Conservation (phyloP, 441 rosid genomes). For the Brassica hybrid region DNA sequence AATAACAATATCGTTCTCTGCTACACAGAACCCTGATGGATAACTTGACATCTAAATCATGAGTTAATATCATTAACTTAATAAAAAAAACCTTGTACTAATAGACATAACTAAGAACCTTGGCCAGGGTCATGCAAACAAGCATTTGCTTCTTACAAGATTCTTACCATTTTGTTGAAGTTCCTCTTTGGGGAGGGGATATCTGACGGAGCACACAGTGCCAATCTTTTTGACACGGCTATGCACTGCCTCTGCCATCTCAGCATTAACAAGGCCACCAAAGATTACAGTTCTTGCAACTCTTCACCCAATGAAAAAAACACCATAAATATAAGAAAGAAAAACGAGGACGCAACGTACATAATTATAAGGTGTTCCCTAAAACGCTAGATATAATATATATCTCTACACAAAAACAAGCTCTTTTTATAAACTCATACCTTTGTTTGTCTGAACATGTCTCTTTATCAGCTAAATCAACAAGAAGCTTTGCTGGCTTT, state of each 20-base stretch:
- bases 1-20: slow-evolving; percentile 13
- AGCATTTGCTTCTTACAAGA: slow-evolving; percentile 7
- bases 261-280: slow-evolving; percentile 79
- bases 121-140: background rate
- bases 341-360: background rate
- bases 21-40: slow-evolving; percentile 6
- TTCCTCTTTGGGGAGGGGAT: slow-evolving; percentile 80
- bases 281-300: slow-evolving; percentile 93
- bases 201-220: slow-evolving; percentile 74
- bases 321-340: slow-evolving; percentile 6
- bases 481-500: no score
- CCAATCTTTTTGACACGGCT: slow-evolving; percentile 65
- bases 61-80: background rate
- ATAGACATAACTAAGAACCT: slow-evolving; percentile 8
- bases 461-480: slow-evolving; percentile 67
- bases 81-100: background rate
- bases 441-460: slow-evolving; percentile 86
- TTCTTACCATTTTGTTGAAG: slow-evolving; percentile 75
- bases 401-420: background rate
- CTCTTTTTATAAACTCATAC: slow-evolving; percentile 45
- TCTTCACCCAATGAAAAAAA: slow-evolving; percentile 53
- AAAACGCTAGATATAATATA: no score
- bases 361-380: slow-evolving; percentile 2
- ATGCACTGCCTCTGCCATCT: slow-evolving; percentile 79
- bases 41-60: background rate